Evolutionary conservation across 2,329 filamentous ascomycete genomes (phyloP), one percentile per base, ranked within the genome.

Genomic region (Ophiocordyceps polyrhachis-furcata): DNA sequence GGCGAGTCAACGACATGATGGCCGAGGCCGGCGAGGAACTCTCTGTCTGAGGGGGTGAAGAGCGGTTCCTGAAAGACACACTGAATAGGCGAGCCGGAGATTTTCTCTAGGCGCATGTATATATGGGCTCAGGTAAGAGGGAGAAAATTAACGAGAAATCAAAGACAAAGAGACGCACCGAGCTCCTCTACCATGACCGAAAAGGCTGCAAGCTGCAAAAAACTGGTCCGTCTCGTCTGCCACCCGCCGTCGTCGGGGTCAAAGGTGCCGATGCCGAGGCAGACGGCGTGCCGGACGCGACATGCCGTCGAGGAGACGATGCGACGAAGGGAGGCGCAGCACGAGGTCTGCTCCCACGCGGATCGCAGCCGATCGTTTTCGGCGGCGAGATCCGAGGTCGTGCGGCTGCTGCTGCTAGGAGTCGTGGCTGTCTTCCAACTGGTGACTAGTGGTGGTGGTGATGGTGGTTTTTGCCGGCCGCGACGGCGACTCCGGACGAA

Each of bases 21-120:
- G n/a, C 74, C 72, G 0, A 79, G 67, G 20, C 65, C 61, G 47
- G 64, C 54, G 25, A 80, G 67, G 50, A 78, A 80, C 0, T 59
- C 56, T 32, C 58, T 64, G 52, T 76, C 72, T 0, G 62, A 58
- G 1, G 54, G 28, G 0, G 66, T 67, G 52, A 76, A 75, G 29
- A 65, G 51, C 0, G 73, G 73, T 31, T 77, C 73, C 49, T 77
- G 73, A 45, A 75, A 70, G 44, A 67, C 50, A 46, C 68, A 70
- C 4, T 58, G 53, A 14, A 76, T 68, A 2, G 55, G 52, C 0
- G 17, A 19, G 0, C 44, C 41, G 5, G 47, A 45, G 3, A 47
- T 17, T 20, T 49, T 52, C 32, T 57, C 56, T 56, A 29, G 1
- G 19, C 13, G 3, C 14, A 28, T 28, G 5, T 28, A 6, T 28